phyloP scores from a whole-genome alignment of 805 yeast genomes.

The Sugiyamaella smithiae region DNA sequence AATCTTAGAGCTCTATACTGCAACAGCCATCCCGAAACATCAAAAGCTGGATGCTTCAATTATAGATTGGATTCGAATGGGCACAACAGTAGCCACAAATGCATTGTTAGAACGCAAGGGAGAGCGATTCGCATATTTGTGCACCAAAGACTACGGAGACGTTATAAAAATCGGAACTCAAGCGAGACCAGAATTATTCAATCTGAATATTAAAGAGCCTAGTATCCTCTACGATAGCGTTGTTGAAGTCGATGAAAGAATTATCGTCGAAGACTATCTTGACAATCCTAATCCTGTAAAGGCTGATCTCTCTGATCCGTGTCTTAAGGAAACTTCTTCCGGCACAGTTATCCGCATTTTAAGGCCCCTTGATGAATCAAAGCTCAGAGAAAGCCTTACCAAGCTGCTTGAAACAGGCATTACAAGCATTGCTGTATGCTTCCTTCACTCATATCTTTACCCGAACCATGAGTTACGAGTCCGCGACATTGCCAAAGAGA shows the following conservation, averaged over 20 bases:
- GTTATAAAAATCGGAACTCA: conserved; percentile 83
- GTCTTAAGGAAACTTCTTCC: conserved; percentile 32
- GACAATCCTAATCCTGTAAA: conserved; percentile 56
- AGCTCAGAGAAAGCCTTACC: conserved; percentile 42
- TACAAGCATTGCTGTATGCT: conserved; percentile 65
- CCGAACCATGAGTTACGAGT: conserved; percentile 63
- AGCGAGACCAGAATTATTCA: conserved; percentile 85
- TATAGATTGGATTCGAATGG: conserved; percentile 58
- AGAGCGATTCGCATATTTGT: conserved; percentile 75
- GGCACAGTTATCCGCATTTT: conserved; percentile 65
- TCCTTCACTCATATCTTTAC: conserved; percentile 68
- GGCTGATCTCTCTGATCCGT: conserved; percentile 20
- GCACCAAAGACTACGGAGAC: conserved; percentile 85
- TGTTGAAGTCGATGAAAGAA: conserved; percentile 83
- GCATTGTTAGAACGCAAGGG: conserved; percentile 92
- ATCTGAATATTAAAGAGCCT: conserved; percentile 68
- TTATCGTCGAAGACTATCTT: conserved; percentile 59
- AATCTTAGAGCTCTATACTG: conserved; percentile 59
- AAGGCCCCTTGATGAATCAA: conserved; percentile 46
- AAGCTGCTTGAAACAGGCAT: conserved; percentile 54
- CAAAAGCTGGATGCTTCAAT: not conserved
- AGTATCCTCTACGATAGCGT: conserved; percentile 70
- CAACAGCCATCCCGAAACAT: conserved; percentile 50
- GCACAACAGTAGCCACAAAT: conserved; percentile 93
- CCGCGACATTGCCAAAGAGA: conserved; percentile 54